A percentile compares a stretch with the other conserved stretches of the same genome.
Conservation (phyloP, 768 basidiomycete species). For the Leucosporidium scottii region DNA sequence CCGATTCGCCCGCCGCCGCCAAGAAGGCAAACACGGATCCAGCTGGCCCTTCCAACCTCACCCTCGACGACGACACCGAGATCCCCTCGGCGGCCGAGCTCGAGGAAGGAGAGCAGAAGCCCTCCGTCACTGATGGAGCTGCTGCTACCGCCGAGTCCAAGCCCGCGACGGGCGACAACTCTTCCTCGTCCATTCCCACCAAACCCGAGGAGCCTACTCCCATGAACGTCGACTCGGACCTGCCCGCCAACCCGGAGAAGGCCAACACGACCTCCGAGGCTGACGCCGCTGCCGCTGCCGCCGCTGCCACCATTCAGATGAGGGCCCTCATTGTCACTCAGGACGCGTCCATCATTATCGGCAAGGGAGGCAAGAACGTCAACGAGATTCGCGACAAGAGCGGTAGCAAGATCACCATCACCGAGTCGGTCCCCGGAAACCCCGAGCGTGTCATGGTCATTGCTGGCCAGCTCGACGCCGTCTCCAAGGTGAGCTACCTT, state of each 20-base stretch:
- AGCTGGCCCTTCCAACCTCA: constrained; percentile 17
- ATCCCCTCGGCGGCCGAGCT: neutral
- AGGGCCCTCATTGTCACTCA: constrained; percentile 97
- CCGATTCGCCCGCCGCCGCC: constrained; percentile 20
- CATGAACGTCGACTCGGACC: constrained; percentile 33
- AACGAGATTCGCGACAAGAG: constrained; percentile 98
- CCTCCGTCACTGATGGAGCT: neutral
- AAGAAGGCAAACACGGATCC: constrained; percentile 30
- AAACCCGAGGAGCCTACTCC: constrained; percentile 10
- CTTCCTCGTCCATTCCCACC: neutral
- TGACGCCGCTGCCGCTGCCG: constrained; percentile 32
- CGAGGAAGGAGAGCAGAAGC: constrained; percentile 3
- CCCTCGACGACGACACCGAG: constrained; percentile 15
- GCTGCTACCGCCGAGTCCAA: neutral
- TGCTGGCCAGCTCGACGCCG: constrained; percentile 93
- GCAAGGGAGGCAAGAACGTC: constrained; percentile 88
- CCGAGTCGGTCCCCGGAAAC: constrained; percentile 96
- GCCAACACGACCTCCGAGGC: constrained; percentile 6
- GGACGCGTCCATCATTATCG: constrained; percentile 98
- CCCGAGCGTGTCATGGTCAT: constrained; percentile 98
- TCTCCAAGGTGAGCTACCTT: constrained; percentile 70
- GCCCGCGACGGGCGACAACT: neutral
- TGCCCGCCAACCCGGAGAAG: constrained; percentile 16
- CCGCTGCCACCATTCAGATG: constrained; percentile 78
- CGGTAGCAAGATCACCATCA: constrained; percentile 91